These are phyloP conservation scores for Rhazya stricta DNA, from an alignment of 257 asterid genomes.

Conservation along the genomic window DNA sequence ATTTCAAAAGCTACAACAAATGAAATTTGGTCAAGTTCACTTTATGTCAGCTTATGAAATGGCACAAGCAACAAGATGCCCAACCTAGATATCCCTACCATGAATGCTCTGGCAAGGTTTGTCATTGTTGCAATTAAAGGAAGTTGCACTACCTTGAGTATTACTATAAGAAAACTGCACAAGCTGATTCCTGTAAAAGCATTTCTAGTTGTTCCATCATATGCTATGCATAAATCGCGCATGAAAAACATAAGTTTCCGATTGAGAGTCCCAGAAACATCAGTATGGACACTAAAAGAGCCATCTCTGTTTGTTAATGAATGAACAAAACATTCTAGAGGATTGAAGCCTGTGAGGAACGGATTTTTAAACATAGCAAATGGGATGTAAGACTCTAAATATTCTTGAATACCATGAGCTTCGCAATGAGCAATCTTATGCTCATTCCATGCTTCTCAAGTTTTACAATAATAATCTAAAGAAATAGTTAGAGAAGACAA, in stretches of 20 bases:
- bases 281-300: slow-evolving; percentile 90
- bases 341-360: slow-evolving; percentile 72
- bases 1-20: too few relatives aligned
- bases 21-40: slow-evolving; percentile 82
- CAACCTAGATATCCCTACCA: slow-evolving; percentile 33
- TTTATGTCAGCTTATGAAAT: slow-evolving; percentile 82
- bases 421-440: slow-evolving; percentile 35
- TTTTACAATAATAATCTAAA: too few relatives aligned
- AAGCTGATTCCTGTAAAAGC: slow-evolving; percentile 70
- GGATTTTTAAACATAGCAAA: slow-evolving; percentile 64
- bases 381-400: slow-evolving; percentile 44
- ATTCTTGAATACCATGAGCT: slow-evolving; percentile 23
- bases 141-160: slow-evolving; percentile 16
- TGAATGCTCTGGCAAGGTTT: slow-evolving; percentile 7
- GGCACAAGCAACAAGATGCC: slow-evolving; percentile 95
- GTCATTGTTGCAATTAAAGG: slow-evolving; percentile 18
- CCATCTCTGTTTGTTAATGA: slow-evolving; percentile 81
- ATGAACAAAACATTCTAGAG: slow-evolving; percentile 67
- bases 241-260: slow-evolving; percentile 74
- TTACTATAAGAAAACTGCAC: slow-evolving; percentile 59
- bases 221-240: slow-evolving; percentile 68
- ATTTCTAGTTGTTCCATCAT: slow-evolving; percentile 91
- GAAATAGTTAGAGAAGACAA: too few relatives aligned
- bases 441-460: slow-evolving; percentile 77
- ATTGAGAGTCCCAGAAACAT: slow-evolving; percentile 76